Percentiles rank a stretch among this genome's conserved stretches.
These are phyloP conservation scores for Rhodomyrtus psidioides DNA, from an alignment of 441 rosid species.

Conservation along the genomic window DNA sequence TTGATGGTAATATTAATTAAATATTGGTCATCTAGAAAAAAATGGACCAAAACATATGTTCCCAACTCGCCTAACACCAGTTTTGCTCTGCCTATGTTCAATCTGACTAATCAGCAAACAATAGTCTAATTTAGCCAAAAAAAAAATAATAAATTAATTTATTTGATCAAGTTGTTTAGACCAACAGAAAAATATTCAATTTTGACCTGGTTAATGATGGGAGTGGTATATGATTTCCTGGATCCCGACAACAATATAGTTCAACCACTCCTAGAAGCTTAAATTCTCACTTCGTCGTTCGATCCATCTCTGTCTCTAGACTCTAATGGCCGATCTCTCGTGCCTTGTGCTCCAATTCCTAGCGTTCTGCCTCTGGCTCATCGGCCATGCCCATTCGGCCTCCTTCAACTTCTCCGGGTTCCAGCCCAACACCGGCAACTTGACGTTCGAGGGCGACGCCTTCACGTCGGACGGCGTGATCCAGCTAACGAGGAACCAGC, in stretches of 20 bases:
- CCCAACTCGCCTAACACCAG: too few relatives aligned
- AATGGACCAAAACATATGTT: neutral
- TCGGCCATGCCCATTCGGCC: slow-evolving; percentile 26
- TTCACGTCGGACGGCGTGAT: slow-evolving; percentile 9
- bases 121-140: neutral
- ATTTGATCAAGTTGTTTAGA: neutral
- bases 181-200: neutral
- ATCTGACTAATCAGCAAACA: neutral
- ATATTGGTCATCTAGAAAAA: neutral
- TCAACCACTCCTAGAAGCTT: neutral
- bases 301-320: neutral
- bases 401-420: slow-evolving; percentile 41
- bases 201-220: neutral
- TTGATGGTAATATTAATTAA: neutral
- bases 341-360: neutral
- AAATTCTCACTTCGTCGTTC: neutral
- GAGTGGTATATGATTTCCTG: neutral
- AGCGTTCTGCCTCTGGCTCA: slow-evolving; percentile 7
- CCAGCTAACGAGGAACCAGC: slow-evolving; percentile 34
- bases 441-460: slow-evolving; percentile 47
- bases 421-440: slow-evolving; percentile 18
- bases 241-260: neutral
- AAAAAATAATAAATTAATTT: too few relatives aligned
- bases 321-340: neutral
- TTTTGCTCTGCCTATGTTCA: neutral